phyloP scores from a whole-genome alignment of 1,284 basidiomycete species.

The Paramarasmius palmivorus region DNA sequence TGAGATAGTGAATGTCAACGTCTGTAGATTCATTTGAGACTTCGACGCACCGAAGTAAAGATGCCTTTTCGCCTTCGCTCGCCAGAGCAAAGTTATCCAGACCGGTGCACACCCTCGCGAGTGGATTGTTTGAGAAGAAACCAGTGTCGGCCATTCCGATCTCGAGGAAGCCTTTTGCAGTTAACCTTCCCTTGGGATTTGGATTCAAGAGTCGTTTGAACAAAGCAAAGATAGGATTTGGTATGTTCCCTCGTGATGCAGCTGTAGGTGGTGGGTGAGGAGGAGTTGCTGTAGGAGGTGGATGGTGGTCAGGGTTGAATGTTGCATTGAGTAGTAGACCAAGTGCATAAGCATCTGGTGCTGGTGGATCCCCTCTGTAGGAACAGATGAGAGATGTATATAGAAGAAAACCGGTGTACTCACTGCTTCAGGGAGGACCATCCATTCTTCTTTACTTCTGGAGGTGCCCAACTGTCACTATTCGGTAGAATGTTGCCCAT shows the following conservation, averaged over 20 bases:
- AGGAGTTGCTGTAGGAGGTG: slow-evolving; percentile 66
- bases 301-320: slow-evolving; percentile 81
- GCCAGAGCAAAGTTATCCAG: slow-evolving; percentile 87
- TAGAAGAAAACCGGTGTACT: slow-evolving; percentile 24
- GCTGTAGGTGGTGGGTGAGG: slow-evolving; percentile 74
- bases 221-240: slow-evolving; percentile 72
- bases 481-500: slow-evolving; percentile 70
- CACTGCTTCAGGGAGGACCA: slow-evolving; percentile 87
- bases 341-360: slow-evolving; percentile 84
- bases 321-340: slow-evolving; percentile 83
- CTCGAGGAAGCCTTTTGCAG: slow-evolving; percentile 77
- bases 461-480: slow-evolving; percentile 62
- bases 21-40: neutral
- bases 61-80: slow-evolving; percentile 80
- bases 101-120: slow-evolving; percentile 84
- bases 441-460: slow-evolving; percentile 91
- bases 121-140: slow-evolving; percentile 84
- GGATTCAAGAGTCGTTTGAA: slow-evolving; percentile 91
- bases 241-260: slow-evolving; percentile 79
- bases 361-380: slow-evolving; percentile 66
- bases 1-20: slow-evolving; percentile 1
- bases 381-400: slow-evolving; percentile 10
- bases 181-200: slow-evolving; percentile 78
- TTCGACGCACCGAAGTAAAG: slow-evolving; percentile 62
- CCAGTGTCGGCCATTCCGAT: slow-evolving; percentile 79